Evolutionary conservation across 352 stramenopile genomes (phyloP), one percentile per base, ranked within the genome.

Genomic region (Globisporangium megalacanthum): DNA sequence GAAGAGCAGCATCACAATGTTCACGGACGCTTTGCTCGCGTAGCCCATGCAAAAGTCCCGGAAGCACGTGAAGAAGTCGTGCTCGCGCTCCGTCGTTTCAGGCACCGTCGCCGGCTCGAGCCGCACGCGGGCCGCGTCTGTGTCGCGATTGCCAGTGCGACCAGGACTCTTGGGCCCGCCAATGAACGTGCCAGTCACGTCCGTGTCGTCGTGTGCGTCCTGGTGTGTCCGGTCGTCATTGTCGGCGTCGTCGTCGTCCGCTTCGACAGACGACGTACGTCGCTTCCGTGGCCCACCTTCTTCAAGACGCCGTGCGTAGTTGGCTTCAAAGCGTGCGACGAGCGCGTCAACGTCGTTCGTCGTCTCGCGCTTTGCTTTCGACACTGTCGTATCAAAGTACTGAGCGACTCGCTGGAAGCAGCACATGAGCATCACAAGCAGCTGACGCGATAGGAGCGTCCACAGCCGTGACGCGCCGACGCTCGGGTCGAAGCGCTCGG

Each of bases 351-450:
- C 48, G 46, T 77, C 60, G 15, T 76, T 61, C 2, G 73, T 50
- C 52, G 81, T 66, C 14, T 69, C 36, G 45, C 73, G 65, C 29
- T 71, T 64, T 11, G 59, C 64, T 8, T 62, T 61, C 41, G 73
- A 70, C 14, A 72, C 78, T 0, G 69, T 69, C 3, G 75, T 69
- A 47, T 92, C 79, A 31, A 88, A 88, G 54, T 87, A 90, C 59
- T 90, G 75, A 1, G 82, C 69, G 47, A 86, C 62, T 6, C 82
- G 70, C 62, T 92, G 82, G n/a, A 92, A 54, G 20, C 70, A 77
- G 54, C 83, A 91, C 70, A 89, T 79, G 11, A 87, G 60, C 62
- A 91, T 79, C 52, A 93, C 76, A 52, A 81, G 69, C 25, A 93
- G 79, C 22, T 86, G 71, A 2, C 72, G 66, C 1, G 67, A 76